Evolutionary conservation across 2,329 filamentous ascomycete genomes (phyloP), one percentile per base, ranked within the genome.

Genomic region (Sclerotinia nivalis): DNA sequence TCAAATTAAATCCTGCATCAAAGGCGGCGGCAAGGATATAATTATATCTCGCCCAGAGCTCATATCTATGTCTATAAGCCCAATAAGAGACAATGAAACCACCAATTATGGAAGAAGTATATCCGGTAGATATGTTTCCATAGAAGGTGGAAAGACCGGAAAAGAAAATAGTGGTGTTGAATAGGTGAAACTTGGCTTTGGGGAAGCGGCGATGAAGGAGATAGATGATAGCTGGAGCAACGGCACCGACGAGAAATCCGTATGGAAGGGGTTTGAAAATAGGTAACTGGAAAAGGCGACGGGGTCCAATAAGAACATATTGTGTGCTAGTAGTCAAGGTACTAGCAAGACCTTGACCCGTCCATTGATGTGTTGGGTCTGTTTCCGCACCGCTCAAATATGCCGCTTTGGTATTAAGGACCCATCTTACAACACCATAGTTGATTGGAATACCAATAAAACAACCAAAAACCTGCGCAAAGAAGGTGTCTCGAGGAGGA

Each of bases 111-210:
- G 81, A 81, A 31, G 84, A 86, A 18, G 84, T 81, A 74, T 87
- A 86, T 0, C 87, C 87, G 0, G 87, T 88, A 69, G 84, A 87
- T 65, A 89, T 80, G 74, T 89, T 89, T 5, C 87, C 87, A 75
- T 87, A 88, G 77, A 89, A 89, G 54, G 80, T 80, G 0, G 85
- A 79, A 70, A 87, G 78, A 5, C 83, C 82, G 2, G 83, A 84
- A 76, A 86, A 88, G 80, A 89, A 89, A 67, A 89, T 89, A 5
- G 86, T 89, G 28, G 85, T 83, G 74, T 89, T 89, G 83, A 83
- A 87, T 25, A 89, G 81, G 43, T 86, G 83, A 73, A 87, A 75
- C 66, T 77, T 86, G 20, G 82, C 81, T 2, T 79, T 80, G 0
- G 87, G 87, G 74, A 88, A 88, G 22, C 79, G 74, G 8, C 82